phyloP scores from a whole-genome alignment of 2,329 filamentous ascomycete species.

The Apiospora phragmitis region DNA sequence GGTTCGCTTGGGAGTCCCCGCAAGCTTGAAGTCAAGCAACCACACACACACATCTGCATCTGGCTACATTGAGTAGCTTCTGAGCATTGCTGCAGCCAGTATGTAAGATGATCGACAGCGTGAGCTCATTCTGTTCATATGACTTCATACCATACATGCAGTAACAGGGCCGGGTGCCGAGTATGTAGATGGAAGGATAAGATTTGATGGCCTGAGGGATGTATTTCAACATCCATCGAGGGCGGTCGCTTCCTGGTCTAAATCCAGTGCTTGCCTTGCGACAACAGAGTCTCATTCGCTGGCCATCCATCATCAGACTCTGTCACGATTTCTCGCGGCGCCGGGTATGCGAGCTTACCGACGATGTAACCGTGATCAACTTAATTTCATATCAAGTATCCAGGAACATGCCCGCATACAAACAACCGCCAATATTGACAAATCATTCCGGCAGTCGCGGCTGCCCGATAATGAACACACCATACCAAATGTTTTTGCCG shows the following conservation, averaged over 20 bases:
- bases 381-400: neutral
- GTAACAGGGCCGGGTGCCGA: neutral
- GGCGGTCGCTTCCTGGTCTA: neutral
- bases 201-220: neutral
- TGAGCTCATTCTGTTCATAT: neutral
- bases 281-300: neutral
- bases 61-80: neutral
- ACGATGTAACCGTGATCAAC: neutral
- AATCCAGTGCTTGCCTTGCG: neutral
- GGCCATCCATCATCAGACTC: neutral
- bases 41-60: neutral
- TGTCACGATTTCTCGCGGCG: neutral
- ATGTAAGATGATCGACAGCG: neutral
- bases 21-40: neutral
- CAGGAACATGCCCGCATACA: neutral
- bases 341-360: neutral
- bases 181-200: neutral
- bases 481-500: neutral
- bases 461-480: neutral
- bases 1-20: slow-evolving; percentile 1
- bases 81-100: neutral
- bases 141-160: neutral
- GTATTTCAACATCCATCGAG: neutral
- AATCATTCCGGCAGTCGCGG: neutral
- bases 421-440: neutral